Conservation (phyloP, 805 yeast species). For the Candida krabiensis region DNA sequence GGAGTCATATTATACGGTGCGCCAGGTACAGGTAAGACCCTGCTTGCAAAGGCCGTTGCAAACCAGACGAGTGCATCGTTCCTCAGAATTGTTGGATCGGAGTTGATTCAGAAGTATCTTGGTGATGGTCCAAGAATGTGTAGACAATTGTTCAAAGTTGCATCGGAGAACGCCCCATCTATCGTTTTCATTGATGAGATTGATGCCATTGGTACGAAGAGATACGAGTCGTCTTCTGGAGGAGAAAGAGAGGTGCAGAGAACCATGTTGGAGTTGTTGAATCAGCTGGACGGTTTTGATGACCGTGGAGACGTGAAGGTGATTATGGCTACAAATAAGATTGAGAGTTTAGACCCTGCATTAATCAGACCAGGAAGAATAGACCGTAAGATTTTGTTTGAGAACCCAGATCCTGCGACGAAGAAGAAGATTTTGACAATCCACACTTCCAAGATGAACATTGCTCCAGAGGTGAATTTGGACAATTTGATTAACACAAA, state of each 20-base stretch:
- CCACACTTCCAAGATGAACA: slow-evolving; percentile 91
- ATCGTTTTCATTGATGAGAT: slow-evolving; percentile 98
- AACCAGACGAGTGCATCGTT: slow-evolving; percentile 97
- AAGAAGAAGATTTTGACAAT: slow-evolving; percentile 90
- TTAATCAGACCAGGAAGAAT: slow-evolving; percentile 96
- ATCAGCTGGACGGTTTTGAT: slow-evolving; percentile 96
- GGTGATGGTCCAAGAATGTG: slow-evolving; percentile 98
- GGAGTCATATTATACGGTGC: slow-evolving; percentile 97
- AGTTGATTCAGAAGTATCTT: slow-evolving; percentile 91
- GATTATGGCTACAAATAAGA: slow-evolving; percentile 96
- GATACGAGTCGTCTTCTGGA: slow-evolving; percentile 89
- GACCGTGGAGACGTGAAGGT: slow-evolving; percentile 97
- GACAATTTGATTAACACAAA: slow-evolving; percentile 87
- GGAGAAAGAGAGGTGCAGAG: slow-evolving; percentile 98
- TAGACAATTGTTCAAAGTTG: slow-evolving; percentile 93
- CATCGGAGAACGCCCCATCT: slow-evolving; percentile 97
- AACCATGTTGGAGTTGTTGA: slow-evolving; percentile 93
- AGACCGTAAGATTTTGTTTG: slow-evolving; percentile 92
- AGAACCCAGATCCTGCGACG: slow-evolving; percentile 91
- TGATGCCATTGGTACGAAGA: slow-evolving; percentile 98
- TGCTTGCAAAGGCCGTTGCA: slow-evolving; percentile 96
- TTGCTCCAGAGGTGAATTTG: slow-evolving; percentile 82
- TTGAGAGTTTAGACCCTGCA: slow-evolving; percentile 94
- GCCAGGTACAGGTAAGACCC: slow-evolving; percentile 96
- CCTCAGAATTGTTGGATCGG: slow-evolving; percentile 94